Evolutionary conservation across 2,329 filamentous ascomycete species (phyloP).

Genomic region (Magnaporthiopsis poae): DNA sequence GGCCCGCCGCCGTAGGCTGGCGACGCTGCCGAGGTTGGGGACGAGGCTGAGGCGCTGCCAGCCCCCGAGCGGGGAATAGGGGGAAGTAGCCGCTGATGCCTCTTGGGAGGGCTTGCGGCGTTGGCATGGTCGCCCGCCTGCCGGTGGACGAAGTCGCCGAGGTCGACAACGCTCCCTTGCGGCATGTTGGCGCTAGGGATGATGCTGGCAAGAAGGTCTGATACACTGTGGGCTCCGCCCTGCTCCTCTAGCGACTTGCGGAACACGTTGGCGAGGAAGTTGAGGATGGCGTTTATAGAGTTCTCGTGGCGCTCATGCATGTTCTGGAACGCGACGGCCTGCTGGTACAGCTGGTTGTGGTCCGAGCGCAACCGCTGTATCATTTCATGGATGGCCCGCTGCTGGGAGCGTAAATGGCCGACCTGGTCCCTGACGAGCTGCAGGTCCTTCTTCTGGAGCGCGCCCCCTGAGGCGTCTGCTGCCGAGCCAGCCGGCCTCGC

Average conservation of each 20-base stretch:
- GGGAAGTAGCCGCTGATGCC: constrained; percentile 43
- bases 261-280: constrained; percentile 93
- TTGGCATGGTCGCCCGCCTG: constrained; percentile 28
- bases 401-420: constrained; percentile 71
- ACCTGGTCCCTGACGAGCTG: constrained; percentile 70
- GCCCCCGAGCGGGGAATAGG: constrained; percentile 32
- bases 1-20: constrained; percentile 22
- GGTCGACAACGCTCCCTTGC: constrained; percentile 50
- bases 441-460: constrained; percentile 62
- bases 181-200: constrained; percentile 44
- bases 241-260: constrained; percentile 84
- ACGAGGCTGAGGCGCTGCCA: constrained; percentile 19
- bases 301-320: constrained; percentile 95
- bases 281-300: constrained; percentile 96
- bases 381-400: constrained; percentile 73
- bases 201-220: constrained; percentile 71
- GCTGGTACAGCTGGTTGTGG: constrained; percentile 77
- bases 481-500: constrained; percentile 14
- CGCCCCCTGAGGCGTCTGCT: constrained; percentile 24
- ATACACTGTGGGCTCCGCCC: constrained; percentile 62
- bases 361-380: constrained; percentile 73
- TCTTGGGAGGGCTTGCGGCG: constrained; percentile 36
- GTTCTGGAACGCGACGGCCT: constrained; percentile 79
- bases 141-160: constrained; percentile 47
- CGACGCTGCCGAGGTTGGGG: constrained; percentile 18